Evolutionary conservation across 2,329 filamentous ascomycete species (phyloP).

Genomic region (Trichoderma breve): DNA sequence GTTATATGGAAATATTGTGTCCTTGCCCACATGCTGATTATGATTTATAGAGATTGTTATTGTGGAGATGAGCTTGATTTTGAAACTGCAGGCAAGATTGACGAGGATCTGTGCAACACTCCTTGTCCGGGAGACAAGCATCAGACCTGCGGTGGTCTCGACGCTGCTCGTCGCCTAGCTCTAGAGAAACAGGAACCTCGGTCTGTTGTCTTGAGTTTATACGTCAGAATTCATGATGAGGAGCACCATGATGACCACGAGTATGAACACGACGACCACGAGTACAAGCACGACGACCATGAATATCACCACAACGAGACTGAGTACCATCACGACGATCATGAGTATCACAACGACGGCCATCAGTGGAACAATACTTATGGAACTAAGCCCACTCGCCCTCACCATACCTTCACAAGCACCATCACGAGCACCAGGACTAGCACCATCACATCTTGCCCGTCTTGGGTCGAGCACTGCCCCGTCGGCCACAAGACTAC

Average conservation of each 20-base stretch:
- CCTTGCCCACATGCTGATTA: background rate
- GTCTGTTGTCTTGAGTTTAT: slow-evolving; percentile 25
- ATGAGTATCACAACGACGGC: background rate
- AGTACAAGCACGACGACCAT: background rate
- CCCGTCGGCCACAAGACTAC: slow-evolving; percentile 25
- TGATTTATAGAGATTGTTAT: slow-evolving; percentile 30
- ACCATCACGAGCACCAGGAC: slow-evolving; percentile 31
- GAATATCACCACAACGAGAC: background rate
- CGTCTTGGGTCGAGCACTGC: slow-evolving; percentile 28
- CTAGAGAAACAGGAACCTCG: slow-evolving; percentile 25
- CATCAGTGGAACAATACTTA: background rate
- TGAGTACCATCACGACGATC: background rate
- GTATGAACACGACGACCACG: background rate
- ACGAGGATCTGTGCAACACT: slow-evolving; percentile 27
- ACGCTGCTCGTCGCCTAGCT: slow-evolving; percentile 20
- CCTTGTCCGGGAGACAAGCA: slow-evolving; percentile 30
- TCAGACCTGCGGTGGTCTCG: slow-evolving; percentile 30
- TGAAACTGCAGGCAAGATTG: slow-evolving; percentile 13
- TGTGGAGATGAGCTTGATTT: slow-evolving; percentile 28
- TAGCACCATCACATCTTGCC: slow-evolving; percentile 33
- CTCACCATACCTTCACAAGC: slow-evolving; percentile 20
- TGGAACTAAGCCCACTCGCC: background rate
- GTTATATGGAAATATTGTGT: background rate
- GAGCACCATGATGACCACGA: background rate
- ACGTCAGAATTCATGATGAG: slow-evolving; percentile 9